Evolutionary conservation across 2,329 filamentous ascomycete species (phyloP), one percentile per base, ranked within the genome.

Genomic region (Fusarium humuli): DNA sequence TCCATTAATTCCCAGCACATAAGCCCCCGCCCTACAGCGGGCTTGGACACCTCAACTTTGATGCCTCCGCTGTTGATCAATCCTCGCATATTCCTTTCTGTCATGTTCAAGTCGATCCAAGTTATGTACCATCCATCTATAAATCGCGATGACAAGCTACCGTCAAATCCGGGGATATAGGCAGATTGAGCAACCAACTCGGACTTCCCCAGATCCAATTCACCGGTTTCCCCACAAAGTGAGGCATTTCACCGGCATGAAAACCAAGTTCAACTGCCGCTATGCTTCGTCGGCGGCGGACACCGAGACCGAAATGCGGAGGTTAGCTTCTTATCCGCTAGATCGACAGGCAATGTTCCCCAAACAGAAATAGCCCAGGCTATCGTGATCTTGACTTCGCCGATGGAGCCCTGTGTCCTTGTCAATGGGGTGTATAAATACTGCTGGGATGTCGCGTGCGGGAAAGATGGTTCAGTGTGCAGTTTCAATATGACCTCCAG

Each of bases 271-370:
- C 11, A 44, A 44, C n/a, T 29, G 14, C 53, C 30, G 22, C 10
- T 11, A 30, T 8, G 2, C 10, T 10, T 9, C 9, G 25, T 64
- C 61, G 59, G 45, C 16, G 3, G 32, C 37, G 22, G 37, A 29
- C 5, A 5, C 59, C 61, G 59, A 65, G 10, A 18, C 61, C 50
- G 61, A 46, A 49, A 57, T 34, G 61, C 50, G 22, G 59, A 65
- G 50, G 49, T 41, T 57, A 23, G 49, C 58, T 32, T 57, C 20
- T 14, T 13, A 9, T 37, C 11, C 42, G 27, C n/a, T 16, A 2
- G 58, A 64, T 64, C 49, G 34, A 45, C 49, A 12, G 4, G 3
- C 6, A 4, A 10, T 18, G 7, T 7, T 49, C 10, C 58, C 14
- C 20, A 7, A 56, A 48, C 2, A 29, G 42, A 1, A 16, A 30